Evolutionary conservation across 441 rosid genomes (phyloP), one percentile per base, ranked within the genome.

Genomic region (Syzygium malaccense): DNA sequence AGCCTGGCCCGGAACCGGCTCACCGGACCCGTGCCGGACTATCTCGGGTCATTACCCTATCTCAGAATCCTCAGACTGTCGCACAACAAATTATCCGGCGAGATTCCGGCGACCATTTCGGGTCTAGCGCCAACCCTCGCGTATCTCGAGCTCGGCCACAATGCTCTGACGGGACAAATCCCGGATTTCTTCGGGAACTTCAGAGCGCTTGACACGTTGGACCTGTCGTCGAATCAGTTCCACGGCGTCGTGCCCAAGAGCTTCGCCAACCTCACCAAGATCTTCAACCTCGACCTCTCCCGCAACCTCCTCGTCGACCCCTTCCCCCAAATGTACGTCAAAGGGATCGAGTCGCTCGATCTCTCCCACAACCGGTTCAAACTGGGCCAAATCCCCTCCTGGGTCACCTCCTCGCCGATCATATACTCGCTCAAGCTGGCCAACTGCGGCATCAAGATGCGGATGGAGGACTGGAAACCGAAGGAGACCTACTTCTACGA

Each of bases 261-360:
- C 85, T 94, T 96, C 71, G 91, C 90, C 9, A 96, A 96, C 87
- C 92, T 96, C 4, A 95, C 96, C 28, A 95, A 96, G 88, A 95
- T 96, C 12, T 95, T 95, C 94, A 95, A 95, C 86, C 95, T 95
- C 55, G 93, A 95, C 83, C 95, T 95, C 79, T 92, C 98, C 7
- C 93, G 90, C 58, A 96, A 95, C 90, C 90, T 86, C n/a, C 89
- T 95, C 33, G 85, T 54, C 2, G 97, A 94, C 90, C 96, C 96
- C 49, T 95, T 96, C 89, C 98, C 98, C 26, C 86, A 12, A 0
- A 86, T 96, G 94, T 87, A 91, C 86, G 96, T 95, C 4, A 94
- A 92, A 94, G 98, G 98, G 7, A 95, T 95, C 48, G 97, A 95
- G 32, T 96, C 98, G 32, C 89, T 95, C 5, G 95, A 96, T 92